Base-by-base conservation (phyloP, 2,329 filamentous ascomycete genomes). In the Phaeosphaeriaceae sp. region DNA sequence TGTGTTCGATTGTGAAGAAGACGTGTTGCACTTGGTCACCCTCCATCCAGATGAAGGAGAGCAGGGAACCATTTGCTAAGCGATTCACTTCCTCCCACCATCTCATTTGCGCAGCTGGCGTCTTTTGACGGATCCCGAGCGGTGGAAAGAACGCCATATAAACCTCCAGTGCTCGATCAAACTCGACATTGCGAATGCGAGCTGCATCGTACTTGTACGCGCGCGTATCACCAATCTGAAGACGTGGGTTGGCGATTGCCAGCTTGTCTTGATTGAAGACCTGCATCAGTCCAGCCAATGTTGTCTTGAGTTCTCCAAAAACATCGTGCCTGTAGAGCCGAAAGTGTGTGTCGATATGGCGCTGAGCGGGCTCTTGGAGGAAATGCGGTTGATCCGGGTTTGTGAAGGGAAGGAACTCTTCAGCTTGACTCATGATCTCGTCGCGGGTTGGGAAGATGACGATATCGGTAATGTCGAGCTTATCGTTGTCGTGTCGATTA, bases 401-500 rank as follows among this genome's bases (percentile, higher is more conserved):
- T 1, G 67, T 72, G 1, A 61, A 65, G 0, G 77, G 77, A 0
- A 79, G 56, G 28, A 71, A 76, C 10, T 77, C 73, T 28, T 83
- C 53, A 70, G 66, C 3, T 75, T 81, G 49, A 78, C 81, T 69
- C 54, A 68, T 48, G 2, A 78, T 72, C 51, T 78, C 76, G 15
- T 68, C 63, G 2, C 57, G 60, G 1, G 73, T 76, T 0, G 77
- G 76, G 4, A 78, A 72, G 5, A 78, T 69, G 4, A 57, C 24
- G n/a, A 78, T 69, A 0, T 72, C 40, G 0, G 59, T 46, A 4
- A 79, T 77, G 49, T 77, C 70, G 7, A 23, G 56, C 8, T 72
- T 67, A 53, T 78, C 75, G 26, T 79, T 79, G 28, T 77, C 68
- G 47, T 77, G 69, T 7, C 72, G 66, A 24, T 64, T 52, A 1